A percentile compares a stretch with the other conserved stretches of the same genome.
Conservation (phyloP, 2,329 filamentous ascomycete genomes). For the Chaetomium olivaceum region DNA sequence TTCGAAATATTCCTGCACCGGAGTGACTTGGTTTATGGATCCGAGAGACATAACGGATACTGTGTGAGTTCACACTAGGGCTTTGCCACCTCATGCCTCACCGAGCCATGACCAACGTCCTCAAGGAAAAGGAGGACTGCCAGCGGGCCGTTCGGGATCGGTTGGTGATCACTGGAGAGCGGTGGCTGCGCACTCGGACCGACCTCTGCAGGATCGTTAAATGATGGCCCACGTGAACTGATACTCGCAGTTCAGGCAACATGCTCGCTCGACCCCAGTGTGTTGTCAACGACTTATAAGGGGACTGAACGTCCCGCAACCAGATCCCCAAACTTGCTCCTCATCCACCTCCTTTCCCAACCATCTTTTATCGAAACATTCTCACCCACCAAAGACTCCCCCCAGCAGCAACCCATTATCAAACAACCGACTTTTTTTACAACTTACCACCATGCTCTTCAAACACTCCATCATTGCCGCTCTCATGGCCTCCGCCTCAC, state of each 20-base stretch:
- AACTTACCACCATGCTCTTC: conserved; percentile 11
- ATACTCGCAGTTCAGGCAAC: not conserved
- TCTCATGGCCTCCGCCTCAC: conserved; percentile 2
- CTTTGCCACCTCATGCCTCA: not conserved
- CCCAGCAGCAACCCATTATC: too few species aligned
- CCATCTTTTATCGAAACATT: not conserved
- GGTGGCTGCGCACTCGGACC: too few species aligned
- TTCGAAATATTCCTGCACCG: not conserved
- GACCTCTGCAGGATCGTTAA: not conserved
- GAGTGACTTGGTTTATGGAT: not conserved
- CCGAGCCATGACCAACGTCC: not conserved
- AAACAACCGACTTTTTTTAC: too few species aligned
- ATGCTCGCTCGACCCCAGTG: not conserved
- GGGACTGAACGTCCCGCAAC: not conserved
- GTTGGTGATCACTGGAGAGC: too few species aligned
- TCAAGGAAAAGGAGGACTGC: too few species aligned
- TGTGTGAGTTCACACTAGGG: not conserved
- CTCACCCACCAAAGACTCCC: not conserved
- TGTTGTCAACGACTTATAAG: not conserved
- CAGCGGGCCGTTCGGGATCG: too few species aligned
- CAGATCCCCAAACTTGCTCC: not conserved
- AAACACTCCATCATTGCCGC: conserved; percentile 4
- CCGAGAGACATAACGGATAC: not conserved
- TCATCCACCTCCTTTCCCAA: not conserved
- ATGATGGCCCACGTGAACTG: not conserved